Evolutionary conservation across 2,329 filamentous ascomycete species (phyloP).

Genomic region (Fusarium tuaranense): DNA sequence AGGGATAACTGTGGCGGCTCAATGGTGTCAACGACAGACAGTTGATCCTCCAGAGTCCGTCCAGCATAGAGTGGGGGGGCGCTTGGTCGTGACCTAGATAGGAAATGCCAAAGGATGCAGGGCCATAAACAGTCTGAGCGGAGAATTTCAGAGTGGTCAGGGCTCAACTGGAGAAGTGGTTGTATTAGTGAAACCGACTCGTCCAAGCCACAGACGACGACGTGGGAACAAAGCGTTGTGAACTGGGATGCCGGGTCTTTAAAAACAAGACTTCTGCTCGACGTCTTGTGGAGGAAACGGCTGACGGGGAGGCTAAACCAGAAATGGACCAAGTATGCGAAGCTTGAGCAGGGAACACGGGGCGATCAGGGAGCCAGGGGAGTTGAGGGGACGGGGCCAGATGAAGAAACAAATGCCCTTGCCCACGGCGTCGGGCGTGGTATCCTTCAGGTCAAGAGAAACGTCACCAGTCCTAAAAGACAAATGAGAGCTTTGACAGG

Average conservation of each 20-base stretch:
- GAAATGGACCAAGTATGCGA: conserved; percentile 45
- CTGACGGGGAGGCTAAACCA: conserved; percentile 45
- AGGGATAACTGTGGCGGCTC: conserved; percentile 44
- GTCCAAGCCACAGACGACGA: conserved; percentile 43
- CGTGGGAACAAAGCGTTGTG: conserved; percentile 42
- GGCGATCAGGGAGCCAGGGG: conserved; percentile 47
- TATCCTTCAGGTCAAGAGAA: conserved; percentile 43
- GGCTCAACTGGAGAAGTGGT: conserved; percentile 43
- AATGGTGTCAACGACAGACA: conserved; percentile 31
- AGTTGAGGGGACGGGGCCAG: conserved; percentile 33
- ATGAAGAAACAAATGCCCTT: conserved; percentile 45
- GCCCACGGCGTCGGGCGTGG: conserved; percentile 36
- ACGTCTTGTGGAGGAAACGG: conserved; percentile 45
- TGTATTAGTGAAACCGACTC: conserved; percentile 45
- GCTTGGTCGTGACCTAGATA: conserved; percentile 50
- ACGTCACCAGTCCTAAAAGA: conserved; percentile 41
- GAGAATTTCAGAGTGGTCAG: conserved; percentile 44
- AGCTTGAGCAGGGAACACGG: conserved; percentile 45
- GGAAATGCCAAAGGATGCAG: conserved; percentile 52
- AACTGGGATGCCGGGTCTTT: conserved; percentile 39
- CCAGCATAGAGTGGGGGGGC: conserved; percentile 31
- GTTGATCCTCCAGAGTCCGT: conserved; percentile 35
- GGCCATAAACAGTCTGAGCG: conserved; percentile 41
- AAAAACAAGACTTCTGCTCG: conserved; percentile 35
- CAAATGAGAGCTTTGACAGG: conserved; percentile 42